Conservation (phyloP, 2,329 filamentous ascomycete species). For the Apiospora sp. region DNA sequence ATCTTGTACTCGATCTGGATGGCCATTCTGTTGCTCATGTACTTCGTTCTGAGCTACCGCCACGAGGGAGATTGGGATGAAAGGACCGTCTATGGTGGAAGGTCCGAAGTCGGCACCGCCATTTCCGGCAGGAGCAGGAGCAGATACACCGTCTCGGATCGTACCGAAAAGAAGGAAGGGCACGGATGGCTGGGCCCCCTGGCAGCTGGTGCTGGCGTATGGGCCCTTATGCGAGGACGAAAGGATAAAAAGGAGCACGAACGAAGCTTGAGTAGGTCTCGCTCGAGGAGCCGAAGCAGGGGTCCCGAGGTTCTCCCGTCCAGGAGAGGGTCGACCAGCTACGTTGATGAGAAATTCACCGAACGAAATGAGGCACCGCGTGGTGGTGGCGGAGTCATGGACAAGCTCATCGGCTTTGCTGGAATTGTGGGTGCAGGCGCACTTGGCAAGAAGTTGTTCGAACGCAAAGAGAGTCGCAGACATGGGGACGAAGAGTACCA, state of each 20-base stretch:
- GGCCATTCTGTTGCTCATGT: slow-evolving; percentile 73
- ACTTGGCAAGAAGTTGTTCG: slow-evolving; percentile 66
- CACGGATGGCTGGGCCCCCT: slow-evolving; percentile 60
- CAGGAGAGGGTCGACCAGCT: slow-evolving; percentile 62
- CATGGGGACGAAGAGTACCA: slow-evolving; percentile 68
- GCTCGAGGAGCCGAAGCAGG: slow-evolving; percentile 46
- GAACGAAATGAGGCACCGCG: slow-evolving; percentile 51
- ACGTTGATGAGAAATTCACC: slow-evolving; percentile 70
- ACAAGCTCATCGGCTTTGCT: slow-evolving; percentile 61
- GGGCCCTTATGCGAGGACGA: slow-evolving; percentile 54
- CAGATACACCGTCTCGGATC: slow-evolving; percentile 50
- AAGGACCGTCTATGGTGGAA: slow-evolving; percentile 63
- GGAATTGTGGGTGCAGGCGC: slow-evolving; percentile 64
- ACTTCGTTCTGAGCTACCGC: slow-evolving; percentile 81
- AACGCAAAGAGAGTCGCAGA: slow-evolving; percentile 55
- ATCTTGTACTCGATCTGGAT: slow-evolving; percentile 85
- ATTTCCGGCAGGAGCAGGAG: slow-evolving; percentile 2
- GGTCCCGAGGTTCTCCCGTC: slow-evolving; percentile 60
- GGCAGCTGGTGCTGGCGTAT: slow-evolving; percentile 59
- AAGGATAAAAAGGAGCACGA: slow-evolving; percentile 51
- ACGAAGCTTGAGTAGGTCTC: slow-evolving; percentile 46
- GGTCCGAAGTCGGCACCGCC: slow-evolving; percentile 52
- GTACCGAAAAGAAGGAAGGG: slow-evolving; percentile 48
- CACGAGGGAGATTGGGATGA: slow-evolving; percentile 58
- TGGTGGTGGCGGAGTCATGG: slow-evolving; percentile 68